Evolutionary conservation across 106 monocot genomes (phyloP).

Genomic region (Dioscorea zingiberensis): DNA sequence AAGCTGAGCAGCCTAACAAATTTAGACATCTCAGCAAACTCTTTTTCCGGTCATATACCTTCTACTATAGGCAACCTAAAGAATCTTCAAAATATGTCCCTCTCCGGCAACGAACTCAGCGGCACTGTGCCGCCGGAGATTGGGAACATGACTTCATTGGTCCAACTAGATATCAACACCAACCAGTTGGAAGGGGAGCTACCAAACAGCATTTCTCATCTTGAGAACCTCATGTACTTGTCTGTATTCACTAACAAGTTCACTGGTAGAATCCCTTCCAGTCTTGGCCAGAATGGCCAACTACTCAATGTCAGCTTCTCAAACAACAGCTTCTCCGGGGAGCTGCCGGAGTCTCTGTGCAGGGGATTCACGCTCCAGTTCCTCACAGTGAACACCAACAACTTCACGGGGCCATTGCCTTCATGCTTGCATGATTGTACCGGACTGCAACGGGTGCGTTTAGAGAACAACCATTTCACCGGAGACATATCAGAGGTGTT

Average conservation of each 20-base stretch:
- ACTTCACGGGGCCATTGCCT: slow-evolving; percentile 58
- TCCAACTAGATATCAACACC: slow-evolving; percentile 27
- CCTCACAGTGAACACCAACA: slow-evolving; percentile 44
- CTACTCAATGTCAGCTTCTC: slow-evolving; percentile 31
- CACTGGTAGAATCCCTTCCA: slow-evolving; percentile 27
- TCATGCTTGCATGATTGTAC: slow-evolving; percentile 51
- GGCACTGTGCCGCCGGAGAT: slow-evolving; percentile 52
- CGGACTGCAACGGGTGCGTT: slow-evolving; percentile 22
- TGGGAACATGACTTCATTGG: slow-evolving; percentile 44
- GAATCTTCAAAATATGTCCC: slow-evolving; percentile 5
- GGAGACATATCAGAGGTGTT: slow-evolving; percentile 63
- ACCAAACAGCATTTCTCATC: slow-evolving; percentile 36
- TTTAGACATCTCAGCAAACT: slow-evolving; percentile 42
- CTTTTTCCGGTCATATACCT: slow-evolving; percentile 44
- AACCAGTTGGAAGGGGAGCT: slow-evolving; percentile 50
- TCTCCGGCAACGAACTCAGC: slow-evolving; percentile 47
- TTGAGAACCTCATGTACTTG: slow-evolving; percentile 12
- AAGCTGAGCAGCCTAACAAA: slow-evolving; percentile 14
- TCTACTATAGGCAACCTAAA: slow-evolving; percentile 36
- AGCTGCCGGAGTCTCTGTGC: slow-evolving; percentile 45
- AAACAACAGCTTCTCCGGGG: slow-evolving; percentile 53
- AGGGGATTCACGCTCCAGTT: slow-evolving; percentile 23
- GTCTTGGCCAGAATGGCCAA: slow-evolving; percentile 37
- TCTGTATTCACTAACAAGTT: slow-evolving; percentile 42
- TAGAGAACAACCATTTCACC: slow-evolving; percentile 46